These are phyloP conservation scores for Aspergillus pseudotamarii DNA, from an alignment of 2,329 filamentous ascomycete genomes.

Conservation along the genomic window DNA sequence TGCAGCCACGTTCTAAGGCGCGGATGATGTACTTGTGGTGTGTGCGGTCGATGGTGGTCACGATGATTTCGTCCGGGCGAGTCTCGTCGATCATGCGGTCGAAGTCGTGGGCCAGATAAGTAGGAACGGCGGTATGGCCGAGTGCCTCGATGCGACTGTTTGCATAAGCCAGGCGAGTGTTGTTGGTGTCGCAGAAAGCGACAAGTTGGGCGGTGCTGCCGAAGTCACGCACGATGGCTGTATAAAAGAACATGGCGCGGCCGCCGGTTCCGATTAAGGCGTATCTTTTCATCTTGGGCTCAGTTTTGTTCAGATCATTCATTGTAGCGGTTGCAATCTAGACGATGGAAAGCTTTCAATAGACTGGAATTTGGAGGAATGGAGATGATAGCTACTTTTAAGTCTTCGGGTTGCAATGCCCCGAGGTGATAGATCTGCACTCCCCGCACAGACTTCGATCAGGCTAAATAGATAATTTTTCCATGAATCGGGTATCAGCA, in stretches of 20 bases:
- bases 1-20: conserved; percentile 61
- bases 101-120: conserved; percentile 58
- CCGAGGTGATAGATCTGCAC: neutral
- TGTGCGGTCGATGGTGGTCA: conserved; percentile 65
- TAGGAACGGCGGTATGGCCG: conserved; percentile 54
- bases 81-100: conserved; percentile 60
- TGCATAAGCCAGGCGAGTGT: conserved; percentile 61
- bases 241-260: conserved; percentile 64
- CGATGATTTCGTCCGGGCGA: conserved; percentile 62
- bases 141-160: conserved; percentile 44
- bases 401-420: neutral
- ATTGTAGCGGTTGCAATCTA: neutral
- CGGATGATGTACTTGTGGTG: conserved; percentile 64
- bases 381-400: neutral
- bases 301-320: neutral
- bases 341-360: neutral
- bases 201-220: conserved; percentile 55
- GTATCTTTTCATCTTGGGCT: conserved; percentile 15
- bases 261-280: conserved; percentile 58
- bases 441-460: neutral
- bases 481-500: neutral
- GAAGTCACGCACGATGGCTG: conserved; percentile 59
- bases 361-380: too few relatives aligned
- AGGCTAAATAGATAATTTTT: neutral
- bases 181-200: conserved; percentile 62